Conservation (phyloP, 306 rosid species). For the Sindora glabra region DNA sequence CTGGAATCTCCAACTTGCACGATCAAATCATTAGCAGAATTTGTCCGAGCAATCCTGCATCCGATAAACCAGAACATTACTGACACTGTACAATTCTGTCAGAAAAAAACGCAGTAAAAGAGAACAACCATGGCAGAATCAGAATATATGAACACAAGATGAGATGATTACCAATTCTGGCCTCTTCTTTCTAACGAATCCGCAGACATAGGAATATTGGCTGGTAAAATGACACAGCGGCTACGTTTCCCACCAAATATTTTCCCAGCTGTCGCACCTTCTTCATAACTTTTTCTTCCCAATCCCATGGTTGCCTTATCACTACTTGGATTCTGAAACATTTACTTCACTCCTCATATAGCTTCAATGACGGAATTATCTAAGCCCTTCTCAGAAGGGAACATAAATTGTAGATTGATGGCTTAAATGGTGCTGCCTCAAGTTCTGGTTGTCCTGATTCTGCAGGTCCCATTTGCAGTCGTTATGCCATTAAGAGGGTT, state of each 20-base stretch:
- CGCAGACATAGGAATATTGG: conserved; percentile 36
- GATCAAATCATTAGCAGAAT: conserved; percentile 40
- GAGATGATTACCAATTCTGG: conserved; percentile 44
- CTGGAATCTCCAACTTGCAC: conserved; percentile 56
- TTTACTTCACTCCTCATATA: conserved; percentile 15
- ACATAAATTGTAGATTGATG: not conserved
- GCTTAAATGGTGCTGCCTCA: not conserved
- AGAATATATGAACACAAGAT: not conserved
- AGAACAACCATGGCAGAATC: not conserved
- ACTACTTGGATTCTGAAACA: conserved; percentile 14
- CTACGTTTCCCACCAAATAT: conserved; percentile 24
- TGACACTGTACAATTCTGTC: not conserved
- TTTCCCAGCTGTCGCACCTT: conserved; percentile 9
- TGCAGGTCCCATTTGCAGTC: not conserved
- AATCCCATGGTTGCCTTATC: conserved; percentile 25
- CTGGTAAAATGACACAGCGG: conserved; percentile 37
- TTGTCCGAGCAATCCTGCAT: conserved; percentile 54
- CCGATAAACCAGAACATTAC: not conserved
- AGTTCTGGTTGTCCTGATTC: not conserved
- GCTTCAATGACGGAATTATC: not conserved
- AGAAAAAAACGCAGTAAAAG: not conserved
- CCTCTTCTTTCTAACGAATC: conserved; percentile 44
- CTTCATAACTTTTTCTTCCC: conserved; percentile 23
- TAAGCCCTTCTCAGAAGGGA: not conserved
- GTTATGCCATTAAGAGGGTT: conserved; percentile 49